Evolutionary conservation across 2,329 filamentous ascomycete genomes (phyloP), one percentile per base, ranked within the genome.

Genomic region (Pseudocercospora crystallina): DNA sequence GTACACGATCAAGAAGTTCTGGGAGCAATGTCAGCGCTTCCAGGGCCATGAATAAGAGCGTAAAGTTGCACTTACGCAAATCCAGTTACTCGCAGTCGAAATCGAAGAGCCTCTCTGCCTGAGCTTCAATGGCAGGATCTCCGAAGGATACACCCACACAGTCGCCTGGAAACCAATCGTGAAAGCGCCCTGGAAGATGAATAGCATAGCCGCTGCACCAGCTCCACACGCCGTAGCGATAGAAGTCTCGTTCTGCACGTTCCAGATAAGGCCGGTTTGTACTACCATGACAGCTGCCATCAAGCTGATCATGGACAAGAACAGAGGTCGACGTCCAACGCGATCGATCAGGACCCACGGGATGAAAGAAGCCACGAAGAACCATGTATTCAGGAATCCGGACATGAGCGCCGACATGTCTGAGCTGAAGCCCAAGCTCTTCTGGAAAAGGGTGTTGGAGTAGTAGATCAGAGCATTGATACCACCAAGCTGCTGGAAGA

Each of bases 241-340:
- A 2, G 58, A 42, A 10, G 63, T 65, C 2, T 60, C 45, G 44
- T 63, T 45, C 36, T 66, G 56, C 3, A 65, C 62, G 35, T 63
- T 64, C 48, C 71, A 75, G 51, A 69, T 64, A 20, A 69, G 60
- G 9, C 70, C 66, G 5, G 76, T 74, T 9, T 79, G 68, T 12
- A 89, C 77, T 1, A 83, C 79, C 86, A 90, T 89, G 45, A 82
- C 83, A 1, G 77, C 66, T 29, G 82, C 81, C 71, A 83, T 82
- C 0, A 67, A 49, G 9, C 55, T 54, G 37, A 67, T 63, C 60
- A 67, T 66, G 39, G 59, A 64, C 11, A 68, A 40, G 38, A 66
- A 61, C 15, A 68, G 58, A 7, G 65, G 59, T n/a, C 64, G 55
- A 8, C 65, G 56, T 20, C 65, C 65, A 44, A 69, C 59, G 14